phyloP scores from a whole-genome alignment of 2,329 filamentous ascomycete species.

The Fusarium albosuccineum region DNA sequence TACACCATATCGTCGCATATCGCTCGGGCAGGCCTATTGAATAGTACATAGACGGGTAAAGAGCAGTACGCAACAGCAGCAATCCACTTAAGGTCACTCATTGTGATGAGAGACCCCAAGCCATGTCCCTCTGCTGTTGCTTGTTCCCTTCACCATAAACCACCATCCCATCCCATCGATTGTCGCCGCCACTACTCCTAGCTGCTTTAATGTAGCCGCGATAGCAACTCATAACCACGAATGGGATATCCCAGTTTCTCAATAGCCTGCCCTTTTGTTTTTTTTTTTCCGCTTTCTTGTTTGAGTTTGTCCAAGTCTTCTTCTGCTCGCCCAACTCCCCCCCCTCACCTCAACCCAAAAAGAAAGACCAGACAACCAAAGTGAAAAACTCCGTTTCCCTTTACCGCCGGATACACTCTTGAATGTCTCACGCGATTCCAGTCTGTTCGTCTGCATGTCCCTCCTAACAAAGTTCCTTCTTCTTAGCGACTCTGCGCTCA shows the following conservation, averaged over 20 bases:
- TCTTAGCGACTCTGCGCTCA: constrained; percentile 15
- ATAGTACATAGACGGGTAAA: not conserved
- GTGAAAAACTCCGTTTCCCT: constrained; percentile 37
- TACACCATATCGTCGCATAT: constrained; percentile 9
- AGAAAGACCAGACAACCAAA: constrained; percentile 24
- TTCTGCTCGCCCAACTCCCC: constrained; percentile 19
- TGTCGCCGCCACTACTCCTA: constrained; percentile 1
- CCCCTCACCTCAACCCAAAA: not conserved
- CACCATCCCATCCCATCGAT: constrained; percentile 12
- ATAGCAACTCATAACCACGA: not conserved
- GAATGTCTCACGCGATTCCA: constrained; percentile 35
- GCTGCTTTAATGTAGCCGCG: not conserved
- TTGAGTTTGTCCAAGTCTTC: constrained; percentile 16
- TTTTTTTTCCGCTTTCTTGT: constrained; percentile 11
- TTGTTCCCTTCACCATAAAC: not conserved
- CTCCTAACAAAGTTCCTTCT: constrained; percentile 3
- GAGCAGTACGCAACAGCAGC: not conserved
- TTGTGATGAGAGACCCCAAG: not conserved
- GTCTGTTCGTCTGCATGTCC: constrained; percentile 35
- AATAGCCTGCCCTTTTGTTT: constrained; percentile 9
- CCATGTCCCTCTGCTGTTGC: not conserved
- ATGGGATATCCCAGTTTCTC: constrained; percentile 1
- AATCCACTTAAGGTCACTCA: not conserved
- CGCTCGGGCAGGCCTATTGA: constrained; percentile 1
- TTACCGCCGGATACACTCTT: constrained; percentile 20